Base-by-base conservation (phyloP, 805 yeast genomes). In the Debaryomyces prosopidis region DNA sequence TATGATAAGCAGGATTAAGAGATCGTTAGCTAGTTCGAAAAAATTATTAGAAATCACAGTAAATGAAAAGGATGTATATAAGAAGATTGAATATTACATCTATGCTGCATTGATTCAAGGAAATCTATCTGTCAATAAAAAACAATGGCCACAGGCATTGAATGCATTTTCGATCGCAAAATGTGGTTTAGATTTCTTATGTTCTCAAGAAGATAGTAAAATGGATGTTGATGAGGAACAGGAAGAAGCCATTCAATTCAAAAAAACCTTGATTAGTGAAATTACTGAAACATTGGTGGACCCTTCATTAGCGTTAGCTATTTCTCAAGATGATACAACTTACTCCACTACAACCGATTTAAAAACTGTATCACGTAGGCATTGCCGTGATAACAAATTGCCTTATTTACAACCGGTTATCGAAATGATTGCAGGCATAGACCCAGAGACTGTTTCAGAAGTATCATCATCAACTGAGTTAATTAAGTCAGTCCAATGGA, bases 1-100 rank as follows among this genome's bases (percentile, higher is more conserved):
- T 46, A 66, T 86, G 54, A 59, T 74, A 9, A 78, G 90, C 20
- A 87, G 87, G 62, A 76, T 86, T 49, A 88, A 84, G 58, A 84
- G 79, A 62, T 81, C 92, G 1, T 62, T 76, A 23, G 63, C 65
- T 39, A 71, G 71, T 42, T 64, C 77, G 16, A 60, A 67, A 34
- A 70, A 71, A 26, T 63, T 88, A 27, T 57, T 78, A 20, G 59
- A 58, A 0, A 55, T 81, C 7, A 65, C 73, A 4, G 50, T 53
- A 1, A 62, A 68, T 38, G 85, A 80, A 50, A 14, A 53, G 3
- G 66, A 75, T 42, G 53, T 53, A 3, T 36, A 51, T 26, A 59
- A 51, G 28, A 47, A 47, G 20, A 45, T 71, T 42, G 75, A 72
- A 54, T 37, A 60, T 11, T 69, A 58, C 54, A 57, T 68, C 17